A percentile compares a stretch with the other conserved stretches of the same genome.
Evolutionary conservation across 1,139 yeast genomes (phyloP).

Genomic region (Candida albicans): DNA sequence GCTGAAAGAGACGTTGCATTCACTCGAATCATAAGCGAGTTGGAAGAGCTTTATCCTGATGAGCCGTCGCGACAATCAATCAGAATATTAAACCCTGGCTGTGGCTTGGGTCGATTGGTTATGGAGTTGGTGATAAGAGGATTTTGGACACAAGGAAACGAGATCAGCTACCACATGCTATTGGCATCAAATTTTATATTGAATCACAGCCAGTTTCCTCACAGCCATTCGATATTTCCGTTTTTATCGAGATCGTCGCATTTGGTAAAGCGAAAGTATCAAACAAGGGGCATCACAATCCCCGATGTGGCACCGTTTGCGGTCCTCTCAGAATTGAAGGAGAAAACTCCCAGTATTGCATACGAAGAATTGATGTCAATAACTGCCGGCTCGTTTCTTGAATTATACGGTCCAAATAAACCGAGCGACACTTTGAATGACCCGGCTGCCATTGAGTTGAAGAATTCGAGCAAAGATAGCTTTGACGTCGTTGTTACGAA

Average conservation of each 20-base stretch:
- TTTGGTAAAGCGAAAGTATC: constrained; percentile 42
- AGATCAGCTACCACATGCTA: constrained; percentile 80
- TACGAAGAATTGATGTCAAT: constrained; percentile 65
- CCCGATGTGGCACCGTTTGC: constrained; percentile 53
- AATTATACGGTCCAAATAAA: constrained; percentile 59
- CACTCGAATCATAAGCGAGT: constrained; percentile 44
- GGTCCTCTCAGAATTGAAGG: constrained; percentile 26
- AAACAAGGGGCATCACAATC: constrained; percentile 48
- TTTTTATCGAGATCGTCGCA: constrained; percentile 55
- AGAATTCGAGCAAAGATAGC: constrained; percentile 33
- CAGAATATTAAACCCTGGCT: constrained; percentile 72
- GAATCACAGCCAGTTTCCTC: constrained; percentile 47
- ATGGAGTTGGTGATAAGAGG: constrained; percentile 68
- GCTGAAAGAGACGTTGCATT: constrained; percentile 52
- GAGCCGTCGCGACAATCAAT: constrained; percentile 35
- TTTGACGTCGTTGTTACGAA: constrained; percentile 67
- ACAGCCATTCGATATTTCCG: constrained; percentile 50
- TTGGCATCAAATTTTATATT: constrained; percentile 64
- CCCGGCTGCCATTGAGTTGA: constrained; percentile 41
- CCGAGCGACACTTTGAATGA: constrained; percentile 12
- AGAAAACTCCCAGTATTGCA: constrained; percentile 38
- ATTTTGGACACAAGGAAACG: constrained; percentile 81
- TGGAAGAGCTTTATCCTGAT: constrained; percentile 46
- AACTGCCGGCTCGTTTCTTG: constrained; percentile 79
- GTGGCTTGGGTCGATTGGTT: constrained; percentile 81